Evolutionary conservation across 2,329 filamentous ascomycete genomes (phyloP), one percentile per base, ranked within the genome.

Genomic region (Xylaria sp.): DNA sequence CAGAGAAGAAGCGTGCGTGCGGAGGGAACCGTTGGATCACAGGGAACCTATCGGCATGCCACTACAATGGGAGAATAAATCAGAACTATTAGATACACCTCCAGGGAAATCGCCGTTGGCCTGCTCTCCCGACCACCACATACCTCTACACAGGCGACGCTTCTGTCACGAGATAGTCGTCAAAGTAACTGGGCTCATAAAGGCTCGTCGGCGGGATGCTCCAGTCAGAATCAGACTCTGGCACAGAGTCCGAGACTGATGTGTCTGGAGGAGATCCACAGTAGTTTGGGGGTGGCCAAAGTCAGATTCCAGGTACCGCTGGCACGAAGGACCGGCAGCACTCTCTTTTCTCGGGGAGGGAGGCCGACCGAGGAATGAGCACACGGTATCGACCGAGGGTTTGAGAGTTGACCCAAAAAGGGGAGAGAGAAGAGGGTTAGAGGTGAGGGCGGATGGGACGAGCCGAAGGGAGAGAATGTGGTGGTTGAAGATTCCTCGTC

Each of bases 1-100:
- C 73, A 75, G 75, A 82, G 79, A 80, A 83, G 80, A 82, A 81
- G 80, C 82, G 82, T 80, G 79, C 81, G 79, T 78, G 81, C 80
- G 78, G 80, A 81, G 80, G 72, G 74, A 70, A 73, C 75, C 75
- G 74, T 69, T 73, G 71, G 76, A 76, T 76, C 73, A 77, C 79
- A 79, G 75, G 72, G 78, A 72, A 77, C 75, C 78, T 77, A 73
- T 75, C 80, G 82, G 81, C 80, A 83, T 82, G 79, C 80, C 82
- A 79, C 82, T 84, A 78, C 77, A 76, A 78, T 77, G 77, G 76
- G 75, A 74, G 56, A 52, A 58, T 54, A 71, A 69, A 73, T 76
- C 72, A 77, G 75, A 76, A 74, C 72, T 74, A 56, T 57, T n/a
- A 36, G 33, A 36, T 36, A 52, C 31, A 52, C 54, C 52, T 33